Evolutionary conservation across 805 yeast species (phyloP), one percentile per base, ranked within the genome.

Genomic region (Saturnispora sanitii): DNA sequence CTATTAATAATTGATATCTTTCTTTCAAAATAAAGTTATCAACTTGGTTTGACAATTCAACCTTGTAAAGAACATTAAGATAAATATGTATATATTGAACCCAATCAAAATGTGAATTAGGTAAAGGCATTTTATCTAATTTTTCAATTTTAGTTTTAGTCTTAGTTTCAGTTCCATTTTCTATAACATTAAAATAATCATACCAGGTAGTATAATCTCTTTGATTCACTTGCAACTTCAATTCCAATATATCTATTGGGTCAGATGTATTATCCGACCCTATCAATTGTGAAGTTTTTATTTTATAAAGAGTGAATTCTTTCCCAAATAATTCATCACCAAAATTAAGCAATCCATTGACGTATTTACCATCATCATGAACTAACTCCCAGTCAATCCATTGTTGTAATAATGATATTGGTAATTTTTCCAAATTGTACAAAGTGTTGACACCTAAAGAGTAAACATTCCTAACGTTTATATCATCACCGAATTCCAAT

Each of bases 131-230:
- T 4, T 53, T 32, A 6, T 26, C 17, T 9, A 39, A 18, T 33
- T 17, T 4, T n/a, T 21, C 22, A 15, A 28, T 6, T 9, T 22
- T 9, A 9, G 7, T 11, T 12, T 27, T 27, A 6, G n/a, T 27
- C n/a, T 27, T n/a, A n/a, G n/a, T n/a, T n/a, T n/a, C n/a, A n/a
- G n/a, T n/a, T n/a, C 17, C 13, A 9, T 7, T 17, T 7, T 22
- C 17, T 19, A 77, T 50, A 19, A 84, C 53, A 11, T 71, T 65
- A 2, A 85, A 44, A 51, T 78, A 79, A 0, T 73, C 55, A 90
- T 95, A 87, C 96, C 97, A 88, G 0, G 77, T 62, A 51, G 82
- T 92, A 56, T 75, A 78, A 59, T 84, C 83, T 0, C 42, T 31
- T 1, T 85, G 78, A 39, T 72, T 64, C n/a, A 12, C 4, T 22